Evolutionary conservation across 768 basidiomycete species (phyloP), one percentile per base, ranked within the genome.

Genomic region (Cystobasidium onofrii): DNA sequence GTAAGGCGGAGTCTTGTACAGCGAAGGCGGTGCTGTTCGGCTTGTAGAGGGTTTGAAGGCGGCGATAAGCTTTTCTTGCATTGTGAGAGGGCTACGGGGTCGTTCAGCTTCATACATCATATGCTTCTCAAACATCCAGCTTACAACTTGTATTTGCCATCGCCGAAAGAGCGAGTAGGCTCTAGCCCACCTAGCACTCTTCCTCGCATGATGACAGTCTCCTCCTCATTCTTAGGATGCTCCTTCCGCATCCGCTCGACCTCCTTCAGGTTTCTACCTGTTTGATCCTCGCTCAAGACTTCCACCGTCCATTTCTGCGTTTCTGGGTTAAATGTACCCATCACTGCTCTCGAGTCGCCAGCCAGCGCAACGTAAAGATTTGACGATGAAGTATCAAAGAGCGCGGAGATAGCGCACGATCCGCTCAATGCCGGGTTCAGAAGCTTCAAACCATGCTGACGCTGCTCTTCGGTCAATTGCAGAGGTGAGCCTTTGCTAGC

Each of bases 251-350:
- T 85, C 55, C 91, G 91, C 80, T 85, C 85, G 29, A 89, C 83
- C 81, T 99, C 96, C 57, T 86, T 88, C 18, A 86, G 87, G 80
- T 92, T 97, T 76, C 91, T 87, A 44, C 92, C 96, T 7, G 94
- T 97, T 83, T 97, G 94, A 79, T 98, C 96, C 81, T 97, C 92
- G 33, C 87, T 91, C 75, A 99, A 84, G n/a, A 91, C 91, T 80
- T 96, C 92, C 34, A 93, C 89, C 57, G 88, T 86, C 96, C 96
- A 99, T 65, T 84, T 84, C 65, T 84, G 83, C 1, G 80, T 81
- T 2, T 85, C 84, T 64, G 86, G 85, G 75, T 91, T 88, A 89
- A 90, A 94, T 43, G 91, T 86, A 23, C 96, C 96, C 25, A 95
- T 94, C 6, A 99, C 92, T 15, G 96, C 96, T 61, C 96, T 86